phyloP scores from a whole-genome alignment of 768 basidiomycete genomes.

The Leccinum longicurvipes region DNA sequence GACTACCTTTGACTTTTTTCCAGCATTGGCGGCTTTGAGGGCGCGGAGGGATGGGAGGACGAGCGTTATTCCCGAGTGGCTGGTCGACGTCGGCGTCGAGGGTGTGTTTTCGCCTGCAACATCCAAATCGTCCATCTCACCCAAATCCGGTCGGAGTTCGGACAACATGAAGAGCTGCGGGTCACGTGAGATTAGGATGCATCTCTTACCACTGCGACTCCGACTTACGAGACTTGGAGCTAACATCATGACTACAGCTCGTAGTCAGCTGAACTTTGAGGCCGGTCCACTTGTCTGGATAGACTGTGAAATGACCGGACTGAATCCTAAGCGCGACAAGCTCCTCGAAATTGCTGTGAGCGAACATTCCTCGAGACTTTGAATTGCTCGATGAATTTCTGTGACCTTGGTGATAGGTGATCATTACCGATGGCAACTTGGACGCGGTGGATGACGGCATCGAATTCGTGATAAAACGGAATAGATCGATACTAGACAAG shows the following conservation, averaged over 20 bases:
- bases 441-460: constrained; percentile 79
- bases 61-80: constrained; percentile 55
- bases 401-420: constrained; percentile 46
- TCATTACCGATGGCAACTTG: constrained; percentile 85
- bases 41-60: constrained; percentile 65
- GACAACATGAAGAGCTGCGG: not conserved
- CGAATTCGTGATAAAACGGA: constrained; percentile 68
- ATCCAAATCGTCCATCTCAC: constrained; percentile 31
- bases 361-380: not conserved
- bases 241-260: too few relatives aligned
- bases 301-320: constrained; percentile 87
- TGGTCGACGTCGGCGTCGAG: constrained; percentile 26
- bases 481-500: constrained; percentile 68
- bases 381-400: not conserved
- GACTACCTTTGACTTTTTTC: constrained; percentile 42
- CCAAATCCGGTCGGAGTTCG: not conserved
- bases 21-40: constrained; percentile 53
- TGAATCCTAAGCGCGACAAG: constrained; percentile 62
- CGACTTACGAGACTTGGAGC: too few relatives aligned
- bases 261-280: constrained; percentile 2
- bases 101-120: constrained; percentile 31
- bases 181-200: not conserved
- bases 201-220: too few relatives aligned
- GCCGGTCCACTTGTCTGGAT: constrained; percentile 50
- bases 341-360: constrained; percentile 74